Evolutionary conservation across 805 yeast species (phyloP).

Genomic region (Tetrapisispora fleetii): DNA sequence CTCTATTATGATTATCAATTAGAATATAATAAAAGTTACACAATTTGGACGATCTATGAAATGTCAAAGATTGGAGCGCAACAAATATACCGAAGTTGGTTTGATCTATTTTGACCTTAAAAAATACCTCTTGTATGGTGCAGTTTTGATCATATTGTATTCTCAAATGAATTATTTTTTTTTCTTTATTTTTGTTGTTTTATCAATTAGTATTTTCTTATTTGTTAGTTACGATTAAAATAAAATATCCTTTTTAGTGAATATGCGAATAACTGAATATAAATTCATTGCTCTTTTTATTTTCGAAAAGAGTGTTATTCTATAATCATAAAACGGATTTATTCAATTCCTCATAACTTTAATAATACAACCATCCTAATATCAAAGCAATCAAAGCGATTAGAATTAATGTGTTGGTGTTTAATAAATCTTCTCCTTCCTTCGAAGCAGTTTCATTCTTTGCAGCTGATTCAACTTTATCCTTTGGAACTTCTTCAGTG

Average conservation of each 20-base stretch:
- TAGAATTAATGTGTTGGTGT: conserved; percentile 32
- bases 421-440: conserved; percentile 17
- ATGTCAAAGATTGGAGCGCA: neutral
- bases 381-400: conserved; percentile 47
- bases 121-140: neutral
- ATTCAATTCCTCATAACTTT: conserved; percentile 5
- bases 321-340: neutral
- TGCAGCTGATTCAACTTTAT: conserved; percentile 11
- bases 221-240: neutral
- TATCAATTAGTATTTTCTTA: neutral
- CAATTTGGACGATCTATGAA: neutral
- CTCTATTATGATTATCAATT: neutral
- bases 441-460: conserved; percentile 5
- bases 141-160: neutral
- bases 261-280: neutral
- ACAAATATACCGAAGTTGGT: neutral
- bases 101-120: neutral
- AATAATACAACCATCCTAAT: conserved; percentile 66
- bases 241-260: neutral
- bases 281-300: neutral
- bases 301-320: neutral
- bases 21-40: neutral
- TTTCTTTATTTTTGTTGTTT: neutral
- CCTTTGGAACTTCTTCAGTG: conserved; percentile 2
- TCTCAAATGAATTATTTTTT: neutral